Evolutionary conservation across 768 basidiomycete genomes (phyloP), one percentile per base, ranked within the genome.

Genomic region (Suillus paluster): DNA sequence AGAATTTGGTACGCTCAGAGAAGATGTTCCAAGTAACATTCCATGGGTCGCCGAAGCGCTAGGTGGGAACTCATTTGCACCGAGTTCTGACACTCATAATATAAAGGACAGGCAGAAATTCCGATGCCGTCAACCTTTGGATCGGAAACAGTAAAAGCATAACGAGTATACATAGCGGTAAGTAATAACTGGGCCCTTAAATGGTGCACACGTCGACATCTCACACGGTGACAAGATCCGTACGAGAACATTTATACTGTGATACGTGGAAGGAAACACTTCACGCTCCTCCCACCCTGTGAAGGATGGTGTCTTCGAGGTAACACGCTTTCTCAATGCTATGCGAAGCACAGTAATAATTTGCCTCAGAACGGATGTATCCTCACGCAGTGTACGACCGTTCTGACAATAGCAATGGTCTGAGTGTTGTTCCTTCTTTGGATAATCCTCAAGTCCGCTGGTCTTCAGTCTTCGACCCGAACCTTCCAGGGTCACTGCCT

Each of bases 181-280:
- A 57, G 80, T 66, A 23, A 0, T 44, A 36, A 55, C 25, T 30
- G 21, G 33, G 59, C n/a, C 48, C 30, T 15, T 63, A 56, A 41
- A 41, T 57, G 10, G 10, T 45, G 52, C 34, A 48, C 21, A 45
- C 44, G 21, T 23, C 34, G 14, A 42, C 46, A 49, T 21, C 39
- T 45, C 33, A 59, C 23, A 21, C 12, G 30, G 19, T 52, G 33
- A 10, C 60, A 56, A 92, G 92, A 91, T 73, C 94, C 94, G 0
- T 97, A 95, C 67, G 95, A 97, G 78, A 98, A 97, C 72, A 86
- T 97, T 59, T 97, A 97, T 74, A 86, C 89, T 5, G 93, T 98
- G 34, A 77, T 95, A 56, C 83, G 91, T 49, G 96, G 95, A 12
- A 77, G 83, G 50, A 98, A 97, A 69, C 86, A 89, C 42, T 97